These are phyloP conservation scores for Platanthera zijinensis DNA, from an alignment of 106 monocot genomes.

Conservation along the genomic window DNA sequence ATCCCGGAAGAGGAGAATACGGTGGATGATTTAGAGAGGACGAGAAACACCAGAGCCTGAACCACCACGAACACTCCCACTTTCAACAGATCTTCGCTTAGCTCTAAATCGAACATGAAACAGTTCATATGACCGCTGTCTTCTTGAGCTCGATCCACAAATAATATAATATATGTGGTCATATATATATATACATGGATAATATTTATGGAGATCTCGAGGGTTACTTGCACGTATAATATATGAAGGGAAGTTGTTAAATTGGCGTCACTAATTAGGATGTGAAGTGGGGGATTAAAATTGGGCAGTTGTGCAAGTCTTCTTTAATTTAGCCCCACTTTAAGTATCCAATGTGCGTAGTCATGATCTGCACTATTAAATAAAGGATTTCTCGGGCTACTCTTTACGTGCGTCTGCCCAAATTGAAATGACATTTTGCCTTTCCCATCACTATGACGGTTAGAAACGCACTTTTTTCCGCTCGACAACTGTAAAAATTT, in stretches of 20 bases:
- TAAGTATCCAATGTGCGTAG: no score
- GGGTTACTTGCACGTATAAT: background rate
- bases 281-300: background rate
- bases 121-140: background rate
- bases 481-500: no score
- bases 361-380: no score
- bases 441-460: no score
- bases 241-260: background rate
- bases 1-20: slow-evolving; percentile 24
- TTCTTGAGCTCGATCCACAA: background rate
- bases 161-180: no score
- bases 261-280: background rate
- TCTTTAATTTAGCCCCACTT: no score
- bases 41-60: slow-evolving; percentile 41
- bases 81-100: slow-evolving; percentile 10
- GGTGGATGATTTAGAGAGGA: slow-evolving; percentile 35
- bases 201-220: no score
- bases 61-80: slow-evolving; percentile 28
- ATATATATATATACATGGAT: no score
- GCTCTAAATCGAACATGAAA: background rate
- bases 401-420: no score
- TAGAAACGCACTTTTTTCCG: no score
- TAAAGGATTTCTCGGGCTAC: no score
- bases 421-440: no score
- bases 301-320: background rate